phyloP scores from a whole-genome alignment of 2,329 filamentous ascomycete genomes.

The Trichoderma brevicompactum region DNA sequence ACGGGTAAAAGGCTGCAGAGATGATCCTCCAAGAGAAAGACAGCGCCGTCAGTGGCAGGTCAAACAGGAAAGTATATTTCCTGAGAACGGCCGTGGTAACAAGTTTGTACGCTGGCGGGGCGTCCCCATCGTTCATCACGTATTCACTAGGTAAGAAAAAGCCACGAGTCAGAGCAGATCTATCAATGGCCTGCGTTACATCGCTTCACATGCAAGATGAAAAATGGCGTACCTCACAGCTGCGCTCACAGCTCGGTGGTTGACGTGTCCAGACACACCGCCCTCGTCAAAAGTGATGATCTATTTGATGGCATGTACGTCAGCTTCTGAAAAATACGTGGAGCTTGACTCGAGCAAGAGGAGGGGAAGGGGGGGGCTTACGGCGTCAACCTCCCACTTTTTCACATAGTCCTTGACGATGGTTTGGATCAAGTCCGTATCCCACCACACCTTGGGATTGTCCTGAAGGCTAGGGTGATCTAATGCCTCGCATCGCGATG shows the following conservation, averaged over 20 bases:
- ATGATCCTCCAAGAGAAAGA: slow-evolving; percentile 39
- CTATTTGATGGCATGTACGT: slow-evolving; percentile 31
- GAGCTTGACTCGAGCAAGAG: neutral
- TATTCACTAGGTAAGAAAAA: slow-evolving; percentile 35
- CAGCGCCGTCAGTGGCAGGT: slow-evolving; percentile 45
- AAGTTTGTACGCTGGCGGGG: slow-evolving; percentile 44
- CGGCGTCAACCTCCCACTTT: slow-evolving; percentile 44
- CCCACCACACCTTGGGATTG: slow-evolving; percentile 46
- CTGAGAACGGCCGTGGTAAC: slow-evolving; percentile 43
- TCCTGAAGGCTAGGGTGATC: slow-evolving; percentile 45
- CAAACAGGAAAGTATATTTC: slow-evolving; percentile 46
- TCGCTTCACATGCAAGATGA: neutral
- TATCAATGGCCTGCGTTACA: neutral
- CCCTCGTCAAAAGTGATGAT: slow-evolving; percentile 49
- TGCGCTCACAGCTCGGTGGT: slow-evolving; percentile 46
- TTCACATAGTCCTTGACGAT: slow-evolving; percentile 42
- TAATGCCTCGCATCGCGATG: slow-evolving; percentile 39
- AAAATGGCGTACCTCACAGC: slow-evolving; percentile 42
- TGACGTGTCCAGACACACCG: slow-evolving; percentile 47
- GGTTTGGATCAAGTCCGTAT: slow-evolving; percentile 40
- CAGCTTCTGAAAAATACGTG: neutral
- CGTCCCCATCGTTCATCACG: slow-evolving; percentile 36
- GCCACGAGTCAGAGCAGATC: neutral
- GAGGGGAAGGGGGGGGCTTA: slow-evolving; percentile 11
- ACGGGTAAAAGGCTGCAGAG: slow-evolving; percentile 32